Base-by-base conservation (phyloP, 768 basidiomycete species). In the Kwoniella pini region DNA sequence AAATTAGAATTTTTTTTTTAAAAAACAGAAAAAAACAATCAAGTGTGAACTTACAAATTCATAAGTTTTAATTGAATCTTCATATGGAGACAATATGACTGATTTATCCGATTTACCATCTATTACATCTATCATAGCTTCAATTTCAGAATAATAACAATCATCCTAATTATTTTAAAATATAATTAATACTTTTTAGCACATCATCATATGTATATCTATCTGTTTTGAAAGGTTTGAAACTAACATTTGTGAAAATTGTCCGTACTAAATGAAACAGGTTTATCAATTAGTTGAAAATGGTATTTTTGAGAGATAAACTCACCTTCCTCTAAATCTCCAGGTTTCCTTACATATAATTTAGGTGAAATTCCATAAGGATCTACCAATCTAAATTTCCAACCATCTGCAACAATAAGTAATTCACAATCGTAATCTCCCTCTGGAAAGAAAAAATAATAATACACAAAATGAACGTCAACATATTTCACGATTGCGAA, bases 381-480 rank as follows among this genome's bases (percentile, higher is more conserved):
- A 79, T 98, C 90, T 31, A 79, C 77, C 28, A 81, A 53, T 19
- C 54, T 54, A 44, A 71, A 28, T 28, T 65, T 64, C 70, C 64
- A 71, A 13, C 94, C 94, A 75, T 98, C 94, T 38, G 91, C 91
- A 77, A 87, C 88, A 44, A 95, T 86, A 76, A 94, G 91, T 39
- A 96, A 81, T 80, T 94, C 92, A 75, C 90, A 93, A 73, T 90
- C 91, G 79, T 96, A 97, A 75, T 92, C 85, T 64, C 82, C 86
- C 54, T 70, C 68, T 65, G 39, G 19, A 24, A 7, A 36, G 7
- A 36, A 15, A 36, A 36, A 36, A 36, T 15, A 15, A 7, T 15
- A 36, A 36, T 36, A 7, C 7, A 36, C 7, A 36, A 36, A 36
- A 36, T 36, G 33, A 7, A 15, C 30, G 24, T 19, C 1, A 39